These are phyloP conservation scores for Candida xyloterini DNA, from an alignment of 805 yeast species.

Conservation along the genomic window DNA sequence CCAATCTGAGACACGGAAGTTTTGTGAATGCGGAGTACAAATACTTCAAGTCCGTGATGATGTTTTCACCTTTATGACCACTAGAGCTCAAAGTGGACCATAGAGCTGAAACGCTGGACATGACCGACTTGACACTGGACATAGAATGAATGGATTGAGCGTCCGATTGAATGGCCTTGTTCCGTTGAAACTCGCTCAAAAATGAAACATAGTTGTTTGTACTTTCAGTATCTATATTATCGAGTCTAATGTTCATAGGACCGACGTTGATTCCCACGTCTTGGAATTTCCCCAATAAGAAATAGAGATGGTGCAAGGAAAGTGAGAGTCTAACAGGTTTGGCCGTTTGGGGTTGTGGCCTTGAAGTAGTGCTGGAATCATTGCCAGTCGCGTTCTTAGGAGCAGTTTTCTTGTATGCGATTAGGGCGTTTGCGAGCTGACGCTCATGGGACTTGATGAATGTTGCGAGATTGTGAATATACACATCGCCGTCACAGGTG, in stretches of 20 bases:
- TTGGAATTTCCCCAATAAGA: constrained; percentile 55
- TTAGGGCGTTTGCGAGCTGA: constrained; percentile 56
- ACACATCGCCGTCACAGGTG: constrained; percentile 55
- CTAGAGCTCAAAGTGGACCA: constrained; percentile 36
- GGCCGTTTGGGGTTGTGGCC: constrained; percentile 16
- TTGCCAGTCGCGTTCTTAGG: constrained; percentile 13
- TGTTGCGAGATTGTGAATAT: constrained; percentile 50
- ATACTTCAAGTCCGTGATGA: constrained; percentile 45
- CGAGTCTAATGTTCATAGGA: constrained; percentile 58
- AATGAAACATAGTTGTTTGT: constrained; percentile 53
- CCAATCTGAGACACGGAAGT: constrained; percentile 58
- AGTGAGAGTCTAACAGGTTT: constrained; percentile 57
- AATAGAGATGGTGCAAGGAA: constrained; percentile 63
- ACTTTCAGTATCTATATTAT: constrained; percentile 52
- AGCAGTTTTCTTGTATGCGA: constrained; percentile 47
- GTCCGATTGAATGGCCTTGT: constrained; percentile 33
- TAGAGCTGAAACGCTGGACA: constrained; percentile 43
- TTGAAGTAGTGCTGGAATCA: constrained; percentile 8
- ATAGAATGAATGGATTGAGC: constrained; percentile 54
- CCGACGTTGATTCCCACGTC: constrained; percentile 50
- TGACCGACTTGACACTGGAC: constrained; percentile 52
- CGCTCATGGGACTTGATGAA: constrained; percentile 56
- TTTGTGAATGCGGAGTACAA: constrained; percentile 62
- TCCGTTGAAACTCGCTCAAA: constrained; percentile 50
- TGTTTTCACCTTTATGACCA: constrained; percentile 44